phyloP scores from a whole-genome alignment of 805 yeast genomes.

The Candida taoyuanica region DNA sequence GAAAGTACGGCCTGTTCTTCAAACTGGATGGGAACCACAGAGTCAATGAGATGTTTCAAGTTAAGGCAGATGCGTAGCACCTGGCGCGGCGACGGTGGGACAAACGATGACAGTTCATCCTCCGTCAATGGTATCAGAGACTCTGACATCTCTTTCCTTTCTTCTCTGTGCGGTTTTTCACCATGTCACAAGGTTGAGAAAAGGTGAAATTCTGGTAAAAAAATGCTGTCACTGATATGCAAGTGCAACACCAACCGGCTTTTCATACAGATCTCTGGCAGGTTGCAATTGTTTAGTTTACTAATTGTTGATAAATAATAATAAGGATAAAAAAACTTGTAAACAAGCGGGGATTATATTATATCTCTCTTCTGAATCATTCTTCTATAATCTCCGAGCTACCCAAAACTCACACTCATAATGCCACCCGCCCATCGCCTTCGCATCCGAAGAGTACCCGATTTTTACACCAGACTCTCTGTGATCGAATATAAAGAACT shows the following conservation, averaged over 20 bases:
- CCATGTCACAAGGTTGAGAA: neutral
- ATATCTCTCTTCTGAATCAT: neutral
- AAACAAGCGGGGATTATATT: neutral
- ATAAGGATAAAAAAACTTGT: too few relatives aligned
- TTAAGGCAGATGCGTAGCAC: slow-evolving; percentile 65
- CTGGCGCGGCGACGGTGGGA: slow-evolving; percentile 59
- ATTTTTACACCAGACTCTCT: slow-evolving; percentile 41
- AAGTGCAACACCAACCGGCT: too few relatives aligned
- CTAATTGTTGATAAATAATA: too few relatives aligned
- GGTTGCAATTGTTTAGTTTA: too few relatives aligned
- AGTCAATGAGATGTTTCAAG: slow-evolving; percentile 68
- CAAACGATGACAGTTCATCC: slow-evolving; percentile 18
- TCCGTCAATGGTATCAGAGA: slow-evolving; percentile 19
- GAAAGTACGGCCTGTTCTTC: slow-evolving; percentile 44
- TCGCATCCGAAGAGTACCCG: slow-evolving; percentile 48
- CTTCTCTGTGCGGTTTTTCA: neutral
- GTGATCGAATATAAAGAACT: slow-evolving; percentile 44
- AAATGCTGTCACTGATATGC: too few relatives aligned
- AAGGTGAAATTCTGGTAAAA: neutral
- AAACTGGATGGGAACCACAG: slow-evolving; percentile 62
- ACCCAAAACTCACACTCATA: slow-evolving; percentile 72
- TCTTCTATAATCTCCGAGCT: too few relatives aligned
- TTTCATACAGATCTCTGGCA: too few relatives aligned
- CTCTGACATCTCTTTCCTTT: slow-evolving; percentile 11
- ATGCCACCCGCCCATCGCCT: slow-evolving; percentile 47